Evolutionary conservation across 2,329 filamentous ascomycete genomes (phyloP).

Genomic region (Septoria petroselini): DNA sequence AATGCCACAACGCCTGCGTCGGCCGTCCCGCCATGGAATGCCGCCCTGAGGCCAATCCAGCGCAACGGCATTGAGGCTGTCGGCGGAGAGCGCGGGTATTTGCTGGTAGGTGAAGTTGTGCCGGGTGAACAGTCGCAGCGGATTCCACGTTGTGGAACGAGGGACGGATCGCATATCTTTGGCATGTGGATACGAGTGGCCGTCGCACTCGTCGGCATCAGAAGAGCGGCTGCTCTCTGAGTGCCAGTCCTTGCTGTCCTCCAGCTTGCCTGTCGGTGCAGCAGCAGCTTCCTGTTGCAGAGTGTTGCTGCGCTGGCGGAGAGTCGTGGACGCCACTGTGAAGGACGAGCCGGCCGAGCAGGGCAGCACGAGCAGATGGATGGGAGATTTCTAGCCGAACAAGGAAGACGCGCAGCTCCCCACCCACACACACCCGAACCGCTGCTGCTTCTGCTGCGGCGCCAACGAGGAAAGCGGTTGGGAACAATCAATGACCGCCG

Average conservation of each 20-base stretch:
- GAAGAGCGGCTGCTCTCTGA: conserved; percentile 30
- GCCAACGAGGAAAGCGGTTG: too few relatives aligned
- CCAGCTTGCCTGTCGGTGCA: conserved; percentile 20
- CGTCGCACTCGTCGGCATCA: conserved; percentile 22
- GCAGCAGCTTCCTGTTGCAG: conserved; percentile 3
- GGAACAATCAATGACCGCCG: too few relatives aligned
- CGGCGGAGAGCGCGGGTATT: conserved; percentile 38
- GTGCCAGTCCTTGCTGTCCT: conserved; percentile 26
- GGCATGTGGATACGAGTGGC: conserved; percentile 10
- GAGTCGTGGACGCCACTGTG: conserved; percentile 6
- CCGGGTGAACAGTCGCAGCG: conserved; percentile 44
- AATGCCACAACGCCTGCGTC: conserved; percentile 24
- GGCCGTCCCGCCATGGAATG: conserved; percentile 36
- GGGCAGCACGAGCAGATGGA: too few relatives aligned
- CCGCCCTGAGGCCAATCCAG: conserved; percentile 35
- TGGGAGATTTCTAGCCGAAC: too few relatives aligned
- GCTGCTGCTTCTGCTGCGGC: too few relatives aligned
- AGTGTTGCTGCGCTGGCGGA: conserved; percentile 13
- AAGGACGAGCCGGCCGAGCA: background rate
- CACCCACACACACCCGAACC: too few relatives aligned
- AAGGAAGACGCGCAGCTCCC: too few relatives aligned
- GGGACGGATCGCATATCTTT: conserved; percentile 28
- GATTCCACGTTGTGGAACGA: conserved; percentile 44
- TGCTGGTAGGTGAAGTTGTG: conserved; percentile 48
- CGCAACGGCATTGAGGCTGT: conserved; percentile 37